These are phyloP conservation scores for Huntiella bhutanensis DNA, from an alignment of 2,329 filamentous ascomycete genomes.

Conservation along the genomic window DNA sequence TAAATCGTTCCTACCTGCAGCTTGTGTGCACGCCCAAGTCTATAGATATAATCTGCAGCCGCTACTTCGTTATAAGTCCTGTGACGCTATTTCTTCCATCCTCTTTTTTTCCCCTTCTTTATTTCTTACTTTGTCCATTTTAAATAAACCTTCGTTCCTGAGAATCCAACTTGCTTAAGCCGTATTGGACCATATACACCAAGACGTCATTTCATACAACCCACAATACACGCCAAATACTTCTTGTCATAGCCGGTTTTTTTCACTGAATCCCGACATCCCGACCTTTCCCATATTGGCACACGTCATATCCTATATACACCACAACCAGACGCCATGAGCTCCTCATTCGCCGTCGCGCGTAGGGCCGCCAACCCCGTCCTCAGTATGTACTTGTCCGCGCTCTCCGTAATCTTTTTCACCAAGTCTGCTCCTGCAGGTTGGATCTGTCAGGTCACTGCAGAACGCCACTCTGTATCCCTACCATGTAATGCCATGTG, in stretches of 20 bases:
- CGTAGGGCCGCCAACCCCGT: constrained; percentile 9
- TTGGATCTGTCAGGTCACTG: background rate
- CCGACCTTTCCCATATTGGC: background rate
- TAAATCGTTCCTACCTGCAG: too few relatives aligned
- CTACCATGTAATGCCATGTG: background rate
- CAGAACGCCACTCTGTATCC: background rate
- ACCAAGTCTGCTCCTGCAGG: background rate
- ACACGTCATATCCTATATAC: background rate
- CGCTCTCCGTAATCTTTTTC: background rate
- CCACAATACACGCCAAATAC: background rate
- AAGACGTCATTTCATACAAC: too few relatives aligned
- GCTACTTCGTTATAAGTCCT: background rate
- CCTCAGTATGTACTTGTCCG: constrained; percentile 5
- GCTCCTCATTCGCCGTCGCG: constrained; percentile 8
- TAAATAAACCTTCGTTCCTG: background rate
- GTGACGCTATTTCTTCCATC: background rate
- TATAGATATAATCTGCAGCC: too few relatives aligned
- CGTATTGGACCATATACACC: too few relatives aligned
- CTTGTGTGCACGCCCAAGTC: too few relatives aligned
- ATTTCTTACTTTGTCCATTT: background rate
- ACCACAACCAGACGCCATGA: constrained; percentile 7
- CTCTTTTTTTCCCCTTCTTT: background rate
- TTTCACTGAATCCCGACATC: background rate
- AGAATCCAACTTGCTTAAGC: too few relatives aligned
- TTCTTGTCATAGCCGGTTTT: too few relatives aligned